Evolutionary conservation across 495 filamentous ascomycete genomes (phyloP), one percentile per base, ranked within the genome.

Genomic region (Saxophila tyrrhenica): DNA sequence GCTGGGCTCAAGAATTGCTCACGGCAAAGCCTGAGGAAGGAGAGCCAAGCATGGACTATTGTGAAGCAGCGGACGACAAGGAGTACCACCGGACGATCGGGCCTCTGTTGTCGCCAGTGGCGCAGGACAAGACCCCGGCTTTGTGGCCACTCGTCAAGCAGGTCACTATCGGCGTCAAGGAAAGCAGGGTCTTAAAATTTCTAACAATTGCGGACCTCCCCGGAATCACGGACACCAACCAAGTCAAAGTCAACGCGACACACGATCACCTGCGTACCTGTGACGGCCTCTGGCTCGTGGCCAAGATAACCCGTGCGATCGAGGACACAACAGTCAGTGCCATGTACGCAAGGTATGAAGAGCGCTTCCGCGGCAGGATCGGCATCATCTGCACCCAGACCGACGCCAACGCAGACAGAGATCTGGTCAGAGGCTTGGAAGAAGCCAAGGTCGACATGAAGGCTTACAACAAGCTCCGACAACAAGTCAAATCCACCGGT

Each of bases 101-200:
- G 39, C 54, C 54, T 16, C 32, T 57, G 11, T 13, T 54, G 7
- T 20, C n/a, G 13, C 19, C 25, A 9, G 43, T 8, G 8, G 29
- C 32, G 2, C 19, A 19, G 3, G 17, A 10, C 39, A 39, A 57
- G 3, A 13, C 44, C 35, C 29, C 54, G 1, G 35, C 54, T 10
- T 35, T 53, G 19, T 61, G 58, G 58, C 53, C 54, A 16, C 35
- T 61, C 20, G 50, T 56, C n/a, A 51, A 56, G 49, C 29, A 55
- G 17, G 52, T 60, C 29, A 48, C 21, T 29, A 56, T 56, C 43
- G 39, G 52, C 8, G 41, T 60, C 3, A 21, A 21, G 10, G 50
- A 54, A 9, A 39, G 53, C 13, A 3, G 58, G 0, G 20, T 52
- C 20, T 48, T 60, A 1, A 42, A 49, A n/a, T 2, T 19, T 1